Conservation (phyloP, 495 filamentous ascomycete species). For the Aspergillus nanangensis region DNA sequence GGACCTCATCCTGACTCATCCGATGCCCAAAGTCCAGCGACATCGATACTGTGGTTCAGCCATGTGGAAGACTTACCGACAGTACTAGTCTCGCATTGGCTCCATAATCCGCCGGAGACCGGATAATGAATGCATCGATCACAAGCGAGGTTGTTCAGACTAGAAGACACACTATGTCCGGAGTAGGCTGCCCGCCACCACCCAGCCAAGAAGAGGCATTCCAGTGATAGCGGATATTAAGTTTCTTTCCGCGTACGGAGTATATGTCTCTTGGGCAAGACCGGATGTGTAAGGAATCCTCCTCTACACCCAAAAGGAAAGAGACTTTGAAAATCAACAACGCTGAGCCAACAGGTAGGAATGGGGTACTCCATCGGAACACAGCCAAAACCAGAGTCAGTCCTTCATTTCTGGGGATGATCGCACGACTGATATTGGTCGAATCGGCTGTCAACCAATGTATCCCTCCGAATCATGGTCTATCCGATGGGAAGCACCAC, state of each 20-base stretch:
- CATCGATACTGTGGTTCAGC: constrained; percentile 4
- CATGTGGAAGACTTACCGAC: constrained; percentile 22
- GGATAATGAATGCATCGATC: constrained; percentile 14
- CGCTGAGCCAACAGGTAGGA: too few species aligned
- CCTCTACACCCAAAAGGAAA: too few species aligned
- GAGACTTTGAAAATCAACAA: too few species aligned
- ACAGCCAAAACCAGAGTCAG: too few species aligned
- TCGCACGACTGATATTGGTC: constrained; percentile 4
- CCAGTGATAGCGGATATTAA: too few species aligned
- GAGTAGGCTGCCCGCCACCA: constrained; percentile 12
- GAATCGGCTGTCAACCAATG: constrained; percentile 4
- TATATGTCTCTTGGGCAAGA: too few species aligned
- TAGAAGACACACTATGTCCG: constrained; percentile 14
- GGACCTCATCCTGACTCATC: constrained; percentile 14
- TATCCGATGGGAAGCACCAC: neutral
- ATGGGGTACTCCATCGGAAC: too few species aligned
- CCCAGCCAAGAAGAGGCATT: constrained; percentile 10
- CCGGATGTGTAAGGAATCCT: neutral
- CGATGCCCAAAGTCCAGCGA: constrained; percentile 6
- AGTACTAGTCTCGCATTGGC: constrained; percentile 21
- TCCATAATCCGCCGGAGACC: constrained; percentile 22
- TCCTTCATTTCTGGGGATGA: neutral
- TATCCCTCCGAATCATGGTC: neutral
- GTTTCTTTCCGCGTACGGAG: too few species aligned
- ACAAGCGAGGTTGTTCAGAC: constrained; percentile 11